A percentile compares a stretch with the other conserved stretches of the same genome.
These are phyloP conservation scores for Lichtheimia ornata DNA, from an alignment of 371 early-diverging fungal species.

Conservation along the genomic window DNA sequence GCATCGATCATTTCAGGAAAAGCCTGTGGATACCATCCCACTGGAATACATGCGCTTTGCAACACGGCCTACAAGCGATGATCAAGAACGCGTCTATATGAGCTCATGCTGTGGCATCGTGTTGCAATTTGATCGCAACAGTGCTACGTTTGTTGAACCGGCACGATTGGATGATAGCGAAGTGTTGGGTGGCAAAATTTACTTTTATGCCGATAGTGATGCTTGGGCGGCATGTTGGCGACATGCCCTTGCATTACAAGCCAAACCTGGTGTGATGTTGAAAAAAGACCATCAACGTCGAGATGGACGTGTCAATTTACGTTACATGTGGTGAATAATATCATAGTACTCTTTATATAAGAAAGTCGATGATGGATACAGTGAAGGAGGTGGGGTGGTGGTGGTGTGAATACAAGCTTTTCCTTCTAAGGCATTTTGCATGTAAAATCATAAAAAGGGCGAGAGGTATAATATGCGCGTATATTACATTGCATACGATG, in stretches of 20 bases:
- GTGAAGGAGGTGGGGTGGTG: too few relatives aligned
- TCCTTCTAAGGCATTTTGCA: too few relatives aligned
- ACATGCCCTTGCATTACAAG: neutral
- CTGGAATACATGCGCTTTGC: slow-evolving; percentile 3
- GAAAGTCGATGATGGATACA: too few relatives aligned
- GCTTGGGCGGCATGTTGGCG: slow-evolving; percentile 8
- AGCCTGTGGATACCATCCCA: slow-evolving; percentile 7
- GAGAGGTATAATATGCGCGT: neutral
- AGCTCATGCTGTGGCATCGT: slow-evolving; percentile 9
- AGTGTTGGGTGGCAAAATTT: slow-evolving; percentile 15
- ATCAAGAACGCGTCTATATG: slow-evolving; percentile 11
- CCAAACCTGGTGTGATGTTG: neutral
- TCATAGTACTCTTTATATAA: neutral
- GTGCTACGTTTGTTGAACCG: slow-evolving; percentile 5
- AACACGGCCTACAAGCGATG: slow-evolving; percentile 12
- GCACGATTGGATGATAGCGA: slow-evolving; percentile 16
- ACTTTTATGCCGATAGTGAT: slow-evolving; percentile 14
- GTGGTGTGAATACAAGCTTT: too few relatives aligned
- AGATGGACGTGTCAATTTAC: slow-evolving; percentile 7
- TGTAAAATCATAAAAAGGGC: too few relatives aligned
- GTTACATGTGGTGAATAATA: slow-evolving; percentile 9
- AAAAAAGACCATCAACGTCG: neutral
- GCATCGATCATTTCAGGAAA: neutral
- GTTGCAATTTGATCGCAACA: slow-evolving; percentile 6
- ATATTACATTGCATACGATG: neutral